These are phyloP conservation scores for Tripterygium wilfordii DNA, from an alignment of 177 flowering plant genomes.

Conservation along the genomic window DNA sequence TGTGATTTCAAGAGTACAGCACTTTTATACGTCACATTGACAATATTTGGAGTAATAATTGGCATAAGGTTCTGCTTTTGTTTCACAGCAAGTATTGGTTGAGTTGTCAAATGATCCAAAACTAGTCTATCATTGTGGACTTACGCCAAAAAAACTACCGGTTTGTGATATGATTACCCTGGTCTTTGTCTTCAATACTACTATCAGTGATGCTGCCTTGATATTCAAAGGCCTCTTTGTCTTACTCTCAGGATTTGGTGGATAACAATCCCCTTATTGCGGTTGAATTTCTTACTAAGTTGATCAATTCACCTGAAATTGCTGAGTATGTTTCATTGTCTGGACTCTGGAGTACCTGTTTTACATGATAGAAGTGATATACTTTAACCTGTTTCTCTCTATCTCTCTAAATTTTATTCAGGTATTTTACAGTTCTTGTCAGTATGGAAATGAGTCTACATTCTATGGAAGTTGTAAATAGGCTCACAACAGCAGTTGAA, in stretches of 20 bases:
- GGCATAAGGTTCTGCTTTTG: slow-evolving; percentile 1
- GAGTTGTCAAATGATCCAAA: slow-evolving; percentile 87
- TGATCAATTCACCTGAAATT: slow-evolving; percentile 86
- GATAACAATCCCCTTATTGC: slow-evolving; percentile 95
- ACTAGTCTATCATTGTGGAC: slow-evolving; percentile 96
- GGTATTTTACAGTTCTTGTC: slow-evolving; percentile 84
- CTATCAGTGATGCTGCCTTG: not conserved
- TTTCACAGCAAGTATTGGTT: slow-evolving; percentile 60
- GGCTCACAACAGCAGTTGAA: slow-evolving; percentile 83
- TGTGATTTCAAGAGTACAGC: no score
- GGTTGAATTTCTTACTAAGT: slow-evolving; percentile 83
- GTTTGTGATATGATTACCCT: slow-evolving; percentile 34
- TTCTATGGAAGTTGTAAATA: slow-evolving; percentile 98
- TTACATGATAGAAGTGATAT: slow-evolving; percentile 4
- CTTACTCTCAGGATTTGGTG: slow-evolving; percentile 69
- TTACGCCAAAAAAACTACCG: slow-evolving; percentile 85
- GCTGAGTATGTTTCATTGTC: slow-evolving; percentile 58
- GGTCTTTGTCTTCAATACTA: not conserved
- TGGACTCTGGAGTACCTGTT: no score
- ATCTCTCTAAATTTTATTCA: slow-evolving; percentile 22
- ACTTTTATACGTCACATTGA: not conserved
- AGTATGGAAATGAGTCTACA: slow-evolving; percentile 98
- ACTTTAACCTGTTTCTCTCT: not conserved
- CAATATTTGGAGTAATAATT: not conserved
- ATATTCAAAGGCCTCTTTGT: slow-evolving; percentile 5